Base-by-base conservation (phyloP, 2,329 filamentous ascomycete species). In the Alternaria rosae region DNA sequence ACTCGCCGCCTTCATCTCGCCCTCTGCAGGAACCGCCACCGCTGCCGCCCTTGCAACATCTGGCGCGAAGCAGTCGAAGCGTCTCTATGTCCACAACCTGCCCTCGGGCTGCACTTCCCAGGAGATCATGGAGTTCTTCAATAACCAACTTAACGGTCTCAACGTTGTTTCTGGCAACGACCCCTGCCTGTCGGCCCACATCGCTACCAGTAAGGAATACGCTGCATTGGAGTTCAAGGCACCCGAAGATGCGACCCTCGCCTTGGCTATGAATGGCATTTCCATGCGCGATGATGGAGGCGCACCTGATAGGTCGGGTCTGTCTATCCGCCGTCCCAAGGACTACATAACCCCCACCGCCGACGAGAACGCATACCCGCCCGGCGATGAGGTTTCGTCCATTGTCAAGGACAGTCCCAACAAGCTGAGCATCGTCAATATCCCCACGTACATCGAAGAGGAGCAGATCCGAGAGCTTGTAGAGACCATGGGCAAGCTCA, bases 1-100 rank as follows among this genome's bases (percentile, higher is more conserved):
- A 79, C 86, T 99, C 50, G 93, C 97, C 79, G 93, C 94, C 21
- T 97, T 99, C 79, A 96, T 97, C 88, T 94, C 92, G 78, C 93
- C 96, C 76, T 92, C 94, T 13, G 88, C 88, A 57, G 90, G 90
- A 57, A 89, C 74, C 82, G 84, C 85, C 30, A 91, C 88, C 64
- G 92, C 88, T 71, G 87, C 92, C n/a, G 88, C 92, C 6, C 87
- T 99, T 57, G 96, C 96, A 80, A 93, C 95, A 4, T 92, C 91
- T 55, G 97, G 97, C 79, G 94, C 95, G 15, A 91, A 95, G 68
- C 95, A 99, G 82, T 90, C 94, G 54, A 98, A 96, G 84, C 92
- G 96, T 69, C 87, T 99, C 23, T 88, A 99, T 70, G 88, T 94
- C 28, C 90, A 93, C 81, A 97, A 97, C 76, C 81, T 99, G 13